These are phyloP conservation scores for Hyaloraphidium curvatum DNA, from an alignment of 192 early-diverging fungal species.

Conservation along the genomic window DNA sequence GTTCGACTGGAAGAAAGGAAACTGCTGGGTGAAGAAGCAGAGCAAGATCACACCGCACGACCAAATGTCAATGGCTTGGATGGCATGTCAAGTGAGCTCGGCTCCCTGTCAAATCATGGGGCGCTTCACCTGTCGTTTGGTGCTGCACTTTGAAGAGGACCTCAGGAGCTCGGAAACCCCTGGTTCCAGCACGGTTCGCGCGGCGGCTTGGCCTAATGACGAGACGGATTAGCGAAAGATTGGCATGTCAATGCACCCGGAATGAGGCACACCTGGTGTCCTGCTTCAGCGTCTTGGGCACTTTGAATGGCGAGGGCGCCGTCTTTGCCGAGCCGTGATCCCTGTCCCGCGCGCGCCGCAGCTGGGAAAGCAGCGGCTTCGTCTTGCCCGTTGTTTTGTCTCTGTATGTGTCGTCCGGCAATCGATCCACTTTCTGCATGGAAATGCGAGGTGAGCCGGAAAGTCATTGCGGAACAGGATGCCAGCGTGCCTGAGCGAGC, in stretches of 20 bases:
- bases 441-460: too few species aligned
- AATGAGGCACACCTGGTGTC: constrained; percentile 23
- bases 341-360: constrained; percentile 18
- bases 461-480: too few species aligned
- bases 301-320: too few species aligned
- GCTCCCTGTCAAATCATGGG: too few species aligned
- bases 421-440: too few species aligned
- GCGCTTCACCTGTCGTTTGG: constrained; percentile 48
- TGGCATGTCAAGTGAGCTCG: too few species aligned
- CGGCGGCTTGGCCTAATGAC: constrained; percentile 34
- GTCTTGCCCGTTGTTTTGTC: too few species aligned
- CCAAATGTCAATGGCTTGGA: constrained; percentile 88
- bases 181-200: constrained; percentile 77
- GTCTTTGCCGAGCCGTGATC: too few species aligned
- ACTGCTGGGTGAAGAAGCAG: constrained; percentile 55
- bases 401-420: too few species aligned
- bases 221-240: background rate
- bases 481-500: constrained; percentile 61
- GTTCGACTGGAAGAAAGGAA: constrained; percentile 76
- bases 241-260: background rate
- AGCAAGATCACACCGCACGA: constrained; percentile 72
- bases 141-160: constrained; percentile 58
- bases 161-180: constrained; percentile 86
- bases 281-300: constrained; percentile 13
- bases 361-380: background rate